Conservation (phyloP, 2,329 filamentous ascomycete species). For the Verticillium klebahnii region DNA sequence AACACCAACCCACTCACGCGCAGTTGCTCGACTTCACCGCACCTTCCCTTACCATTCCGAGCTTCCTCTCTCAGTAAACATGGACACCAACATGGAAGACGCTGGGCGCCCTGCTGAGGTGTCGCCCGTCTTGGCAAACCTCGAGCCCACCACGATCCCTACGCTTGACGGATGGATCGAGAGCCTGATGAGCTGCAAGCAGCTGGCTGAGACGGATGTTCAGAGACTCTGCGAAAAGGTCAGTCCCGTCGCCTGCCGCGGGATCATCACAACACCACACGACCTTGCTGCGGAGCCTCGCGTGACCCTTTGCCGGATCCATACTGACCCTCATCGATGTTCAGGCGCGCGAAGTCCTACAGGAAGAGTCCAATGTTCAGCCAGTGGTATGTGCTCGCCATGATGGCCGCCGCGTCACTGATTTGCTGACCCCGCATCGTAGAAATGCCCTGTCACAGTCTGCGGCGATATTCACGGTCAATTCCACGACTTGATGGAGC, state of each 20-base stretch:
- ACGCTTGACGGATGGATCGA: slow-evolving; percentile 98
- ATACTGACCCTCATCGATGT: slow-evolving; percentile 22
- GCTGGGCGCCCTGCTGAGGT: slow-evolving; percentile 82
- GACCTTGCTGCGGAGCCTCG: slow-evolving; percentile 15
- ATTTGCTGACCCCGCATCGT: slow-evolving; percentile 22
- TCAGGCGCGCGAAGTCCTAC: slow-evolving; percentile 90
- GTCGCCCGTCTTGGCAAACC: slow-evolving; percentile 54
- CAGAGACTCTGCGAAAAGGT: slow-evolving; percentile 98
- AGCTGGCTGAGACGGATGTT: slow-evolving; percentile 90
- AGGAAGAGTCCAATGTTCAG: slow-evolving; percentile 98
- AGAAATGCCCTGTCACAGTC: slow-evolving; percentile 98
- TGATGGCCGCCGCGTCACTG: slow-evolving; percentile 9
- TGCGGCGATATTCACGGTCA: slow-evolving; percentile 99
- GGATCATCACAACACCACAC: background rate
- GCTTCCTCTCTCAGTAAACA: slow-evolving; percentile 27
- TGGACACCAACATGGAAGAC: slow-evolving; percentile 99
- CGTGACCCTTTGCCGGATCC: slow-evolving; percentile 20
- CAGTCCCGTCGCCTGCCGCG: slow-evolving; percentile 24
- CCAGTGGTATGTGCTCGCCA: slow-evolving; percentile 69
- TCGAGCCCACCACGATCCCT: slow-evolving; percentile 82
- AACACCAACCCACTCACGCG: background rate
- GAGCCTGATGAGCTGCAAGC: slow-evolving; percentile 97
- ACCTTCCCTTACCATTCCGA: background rate
- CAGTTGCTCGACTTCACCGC: background rate
- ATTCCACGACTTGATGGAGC: slow-evolving; percentile 98